These are phyloP conservation scores for Fusarium lyarnte DNA, from an alignment of 2,329 filamentous ascomycete genomes.

Conservation along the genomic window DNA sequence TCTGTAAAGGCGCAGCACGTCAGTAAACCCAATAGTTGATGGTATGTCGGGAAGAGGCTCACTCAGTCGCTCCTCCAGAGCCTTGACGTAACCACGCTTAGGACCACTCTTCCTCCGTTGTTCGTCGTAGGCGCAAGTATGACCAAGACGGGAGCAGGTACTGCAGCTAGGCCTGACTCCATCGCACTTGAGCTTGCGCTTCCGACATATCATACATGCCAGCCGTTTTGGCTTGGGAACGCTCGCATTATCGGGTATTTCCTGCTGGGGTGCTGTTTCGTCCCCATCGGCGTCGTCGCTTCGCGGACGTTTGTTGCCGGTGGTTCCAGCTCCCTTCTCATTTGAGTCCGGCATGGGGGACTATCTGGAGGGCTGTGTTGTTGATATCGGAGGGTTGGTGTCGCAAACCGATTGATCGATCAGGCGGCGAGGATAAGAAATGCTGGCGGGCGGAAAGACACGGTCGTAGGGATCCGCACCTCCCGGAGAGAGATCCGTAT, in stretches of 20 bases:
- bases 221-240: slow-evolving; percentile 89
- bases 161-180: slow-evolving; percentile 85
- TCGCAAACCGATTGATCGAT: slow-evolving; percentile 21
- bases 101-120: slow-evolving; percentile 93
- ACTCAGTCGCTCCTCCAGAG: slow-evolving; percentile 92
- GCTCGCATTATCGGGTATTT: slow-evolving; percentile 61
- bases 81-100: slow-evolving; percentile 94
- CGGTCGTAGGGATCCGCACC: slow-evolving; percentile 21
- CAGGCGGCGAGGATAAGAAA: slow-evolving; percentile 24
- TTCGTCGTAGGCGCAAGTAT: slow-evolving; percentile 91
- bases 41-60: slow-evolving; percentile 49
- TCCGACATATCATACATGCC: slow-evolving; percentile 93
- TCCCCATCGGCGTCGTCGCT: slow-evolving; percentile 48
- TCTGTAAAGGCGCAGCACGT: slow-evolving; percentile 60
- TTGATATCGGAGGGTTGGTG: slow-evolving; percentile 9
- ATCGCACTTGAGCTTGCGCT: slow-evolving; percentile 91
- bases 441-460: slow-evolving; percentile 5
- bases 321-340: slow-evolving; percentile 50
- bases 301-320: slow-evolving; percentile 41
- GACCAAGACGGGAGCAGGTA: slow-evolving; percentile 86
- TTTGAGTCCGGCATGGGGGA: slow-evolving; percentile 50
- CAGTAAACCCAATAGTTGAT: slow-evolving; percentile 27
- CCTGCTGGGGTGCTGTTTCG: slow-evolving; percentile 49
- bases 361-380: slow-evolving; percentile 1
- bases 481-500: slow-evolving; percentile 5